A percentile compares a stretch with the other conserved stretches of the same genome.
These are phyloP conservation scores for Fraxinus floribunda DNA, from an alignment of 305 asterid species.

Conservation along the genomic window DNA sequence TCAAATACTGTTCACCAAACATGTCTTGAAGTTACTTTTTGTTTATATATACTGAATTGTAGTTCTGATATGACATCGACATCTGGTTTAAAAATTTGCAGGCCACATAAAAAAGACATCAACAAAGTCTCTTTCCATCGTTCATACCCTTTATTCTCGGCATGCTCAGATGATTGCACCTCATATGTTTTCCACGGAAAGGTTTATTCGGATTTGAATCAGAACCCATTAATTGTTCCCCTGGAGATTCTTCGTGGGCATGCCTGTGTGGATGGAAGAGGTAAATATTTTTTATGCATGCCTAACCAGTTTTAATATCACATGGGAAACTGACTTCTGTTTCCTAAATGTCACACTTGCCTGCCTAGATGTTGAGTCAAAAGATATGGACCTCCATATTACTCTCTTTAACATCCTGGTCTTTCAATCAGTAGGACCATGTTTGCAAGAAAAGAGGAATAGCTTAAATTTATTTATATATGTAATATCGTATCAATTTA, in stretches of 20 bases:
- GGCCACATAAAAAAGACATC: constrained; percentile 81
- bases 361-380: not conserved
- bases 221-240: constrained; percentile 85
- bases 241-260: constrained; percentile 91
- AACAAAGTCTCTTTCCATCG: constrained; percentile 77
- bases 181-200: constrained; percentile 85
- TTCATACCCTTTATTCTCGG: constrained; percentile 81
- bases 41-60: not conserved
- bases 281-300: constrained; percentile 32
- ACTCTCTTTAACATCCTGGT: not conserved
- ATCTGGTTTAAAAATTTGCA: constrained; percentile 31
- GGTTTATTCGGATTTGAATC: constrained; percentile 92
- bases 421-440: not conserved
- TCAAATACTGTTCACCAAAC: not conserved
- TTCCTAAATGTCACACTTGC: not conserved
- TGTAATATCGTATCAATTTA: not conserved
- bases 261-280: constrained; percentile 68
- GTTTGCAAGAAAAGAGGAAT: not conserved
- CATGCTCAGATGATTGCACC: constrained; percentile 88
- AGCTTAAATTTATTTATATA: too few species aligned
- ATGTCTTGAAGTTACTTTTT: not conserved
- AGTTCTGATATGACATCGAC: not conserved
- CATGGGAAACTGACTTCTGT: not conserved
- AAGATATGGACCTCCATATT: not conserved
- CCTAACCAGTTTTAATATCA: not conserved